These are phyloP conservation scores for Macadamia integrifolia DNA, from an alignment of 164 flowering plant genomes.

Conservation along the genomic window DNA sequence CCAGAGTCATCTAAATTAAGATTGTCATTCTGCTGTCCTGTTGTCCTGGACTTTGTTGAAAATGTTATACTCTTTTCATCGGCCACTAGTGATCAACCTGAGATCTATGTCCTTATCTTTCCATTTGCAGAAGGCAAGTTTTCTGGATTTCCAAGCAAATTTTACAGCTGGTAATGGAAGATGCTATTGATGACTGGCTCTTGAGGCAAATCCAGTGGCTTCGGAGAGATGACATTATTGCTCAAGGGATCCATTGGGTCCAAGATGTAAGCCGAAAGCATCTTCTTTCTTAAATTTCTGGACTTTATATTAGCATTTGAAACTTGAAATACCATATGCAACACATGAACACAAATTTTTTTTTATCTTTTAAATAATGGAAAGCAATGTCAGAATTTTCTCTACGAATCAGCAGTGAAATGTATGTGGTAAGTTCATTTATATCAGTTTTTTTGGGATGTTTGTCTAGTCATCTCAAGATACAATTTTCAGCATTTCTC, in stretches of 20 bases:
- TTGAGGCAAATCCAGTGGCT: constrained; percentile 87
- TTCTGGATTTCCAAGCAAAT: constrained; percentile 99
- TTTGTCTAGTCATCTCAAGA: too few relatives aligned
- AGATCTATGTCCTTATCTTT: constrained; percentile 5
- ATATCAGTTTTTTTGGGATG: too few relatives aligned
- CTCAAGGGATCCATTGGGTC: constrained; percentile 80
- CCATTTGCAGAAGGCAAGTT: constrained; percentile 79
- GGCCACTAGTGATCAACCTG: background rate
- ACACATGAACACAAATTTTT: too few relatives aligned
- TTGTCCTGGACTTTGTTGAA: background rate
- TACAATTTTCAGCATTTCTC: too few relatives aligned
- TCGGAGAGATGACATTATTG: constrained; percentile 75
- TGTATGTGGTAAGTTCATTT: too few relatives aligned
- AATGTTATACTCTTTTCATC: background rate
- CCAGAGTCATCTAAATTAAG: background rate
- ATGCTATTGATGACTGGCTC: constrained; percentile 97
- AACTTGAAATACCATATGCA: background rate
- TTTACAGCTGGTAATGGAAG: constrained; percentile 93
- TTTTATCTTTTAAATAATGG: too few relatives aligned
- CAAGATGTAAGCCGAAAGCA: constrained; percentile 70
- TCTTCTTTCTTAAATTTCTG: background rate
- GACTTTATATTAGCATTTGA: background rate
- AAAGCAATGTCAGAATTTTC: too few relatives aligned
- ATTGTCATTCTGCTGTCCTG: background rate
- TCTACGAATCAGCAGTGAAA: too few relatives aligned